phyloP scores from a whole-genome alignment of 179 eudicot genomes.

The Spergularia azorica region DNA sequence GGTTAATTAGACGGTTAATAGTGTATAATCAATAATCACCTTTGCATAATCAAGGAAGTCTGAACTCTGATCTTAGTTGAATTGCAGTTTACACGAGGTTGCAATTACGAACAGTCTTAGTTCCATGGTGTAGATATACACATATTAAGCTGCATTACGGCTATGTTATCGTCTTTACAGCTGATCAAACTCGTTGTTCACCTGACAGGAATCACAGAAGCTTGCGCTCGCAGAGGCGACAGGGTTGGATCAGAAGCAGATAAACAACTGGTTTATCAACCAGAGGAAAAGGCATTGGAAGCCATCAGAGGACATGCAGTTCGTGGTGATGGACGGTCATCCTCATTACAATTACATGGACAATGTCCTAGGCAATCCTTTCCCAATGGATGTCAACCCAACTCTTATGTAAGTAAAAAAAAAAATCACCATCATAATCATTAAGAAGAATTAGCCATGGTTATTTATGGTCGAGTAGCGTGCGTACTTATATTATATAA shows the following conservation, averaged over 20 bases:
- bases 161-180: background rate
- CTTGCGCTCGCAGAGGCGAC: conserved; percentile 83
- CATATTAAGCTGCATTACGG: background rate
- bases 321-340: conserved; percentile 78
- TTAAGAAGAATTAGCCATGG: background rate
- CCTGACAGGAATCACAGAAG: conserved; percentile 79
- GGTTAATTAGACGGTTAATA: too few relatives aligned
- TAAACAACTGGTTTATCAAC: conserved; percentile 94
- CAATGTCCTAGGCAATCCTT: conserved; percentile 59
- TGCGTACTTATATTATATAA: too few relatives aligned
- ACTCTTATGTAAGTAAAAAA: conserved; percentile 48
- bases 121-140: too few relatives aligned
- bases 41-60: background rate
- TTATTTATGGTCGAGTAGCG: background rate
- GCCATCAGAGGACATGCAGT: conserved; percentile 95
- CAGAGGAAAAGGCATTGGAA: conserved; percentile 97
- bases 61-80: background rate
- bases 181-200: too few relatives aligned
- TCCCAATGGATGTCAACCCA: conserved; percentile 75
- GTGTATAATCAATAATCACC: background rate
- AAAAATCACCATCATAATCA: background rate
- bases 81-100: too few relatives aligned
- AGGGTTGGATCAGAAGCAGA: conserved; percentile 90
- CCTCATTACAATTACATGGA: conserved; percentile 69
- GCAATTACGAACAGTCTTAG: too few relatives aligned